These are phyloP conservation scores for Xeromyces bisporus DNA, from an alignment of 495 filamentous ascomycete species.

Conservation along the genomic window DNA sequence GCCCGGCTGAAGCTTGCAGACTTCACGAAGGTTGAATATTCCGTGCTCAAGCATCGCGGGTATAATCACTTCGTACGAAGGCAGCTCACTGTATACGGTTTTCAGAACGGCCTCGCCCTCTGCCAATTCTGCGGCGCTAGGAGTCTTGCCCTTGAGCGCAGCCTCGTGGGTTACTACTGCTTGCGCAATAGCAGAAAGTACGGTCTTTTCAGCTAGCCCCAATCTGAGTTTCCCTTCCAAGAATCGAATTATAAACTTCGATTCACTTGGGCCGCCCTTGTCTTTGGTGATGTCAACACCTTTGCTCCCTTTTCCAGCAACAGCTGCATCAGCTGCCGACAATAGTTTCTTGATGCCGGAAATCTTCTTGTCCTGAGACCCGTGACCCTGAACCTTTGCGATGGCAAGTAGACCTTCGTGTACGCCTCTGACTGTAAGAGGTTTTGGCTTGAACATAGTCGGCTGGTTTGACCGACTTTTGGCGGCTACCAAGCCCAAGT, in stretches of 20 bases:
- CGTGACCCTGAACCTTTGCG: conserved; percentile 71
- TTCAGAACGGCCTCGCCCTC: conserved; percentile 76
- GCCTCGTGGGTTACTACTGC: conserved; percentile 73
- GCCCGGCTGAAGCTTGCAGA: conserved; percentile 86
- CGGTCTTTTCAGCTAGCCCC: conserved; percentile 80
- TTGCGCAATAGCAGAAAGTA: conserved; percentile 75
- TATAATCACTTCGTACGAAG: conserved; percentile 89
- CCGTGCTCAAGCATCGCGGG: conserved; percentile 76
- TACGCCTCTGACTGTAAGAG: conserved; percentile 71
- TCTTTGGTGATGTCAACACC: conserved; percentile 76
- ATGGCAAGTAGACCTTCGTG: conserved; percentile 79
- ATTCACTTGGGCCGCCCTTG: conserved; percentile 86
- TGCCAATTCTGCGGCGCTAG: conserved; percentile 55
- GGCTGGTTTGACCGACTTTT: conserved; percentile 87
- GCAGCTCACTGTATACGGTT: conserved; percentile 83
- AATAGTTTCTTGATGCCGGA: conserved; percentile 89
- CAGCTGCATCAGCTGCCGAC: conserved; percentile 61
- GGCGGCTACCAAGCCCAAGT: conserved; percentile 83
- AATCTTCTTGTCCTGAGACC: conserved; percentile 78
- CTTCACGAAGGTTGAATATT: conserved; percentile 59
- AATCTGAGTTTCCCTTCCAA: conserved; percentile 86
- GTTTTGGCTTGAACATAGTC: conserved; percentile 94
- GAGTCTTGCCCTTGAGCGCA: conserved; percentile 45
- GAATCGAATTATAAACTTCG: conserved; percentile 84
- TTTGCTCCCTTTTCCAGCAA: conserved; percentile 47